Evolutionary conservation across 805 yeast genomes (phyloP).

Genomic region (Candida oleophila): DNA sequence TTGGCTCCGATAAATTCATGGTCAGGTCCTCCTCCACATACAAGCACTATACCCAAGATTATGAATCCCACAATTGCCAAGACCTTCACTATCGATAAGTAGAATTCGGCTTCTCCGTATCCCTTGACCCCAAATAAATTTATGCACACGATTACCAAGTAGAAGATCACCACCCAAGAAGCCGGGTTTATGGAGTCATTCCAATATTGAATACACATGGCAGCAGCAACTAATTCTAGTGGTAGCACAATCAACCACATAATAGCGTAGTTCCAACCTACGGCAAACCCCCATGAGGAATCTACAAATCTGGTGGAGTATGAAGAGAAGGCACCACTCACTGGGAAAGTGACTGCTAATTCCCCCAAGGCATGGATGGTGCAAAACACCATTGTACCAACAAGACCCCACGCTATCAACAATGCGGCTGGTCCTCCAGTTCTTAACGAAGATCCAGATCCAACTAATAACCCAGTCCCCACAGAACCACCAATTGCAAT

Average conservation of each 20-base stretch:
- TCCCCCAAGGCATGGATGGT: constrained; percentile 68
- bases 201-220: constrained; percentile 37
- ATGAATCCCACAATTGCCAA: constrained; percentile 37
- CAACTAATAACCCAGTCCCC: constrained; percentile 59
- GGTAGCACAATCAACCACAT: constrained; percentile 40
- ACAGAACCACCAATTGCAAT: constrained; percentile 57
- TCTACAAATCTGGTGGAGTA: constrained; percentile 38
- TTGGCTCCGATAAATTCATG: constrained; percentile 34
- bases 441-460: constrained; percentile 45
- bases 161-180: constrained; percentile 37
- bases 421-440: constrained; percentile 45
- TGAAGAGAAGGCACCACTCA: constrained; percentile 40
- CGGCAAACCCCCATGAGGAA: constrained; percentile 40
- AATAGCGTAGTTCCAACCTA: constrained; percentile 38
- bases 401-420: constrained; percentile 55
- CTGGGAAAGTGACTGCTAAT: constrained; percentile 49
- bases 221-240: constrained; percentile 38
- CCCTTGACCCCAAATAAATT: constrained; percentile 38
- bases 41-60: constrained; percentile 33
- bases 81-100: constrained; percentile 29
- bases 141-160: constrained; percentile 25
- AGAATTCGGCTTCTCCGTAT: constrained; percentile 37
- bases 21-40: constrained; percentile 39
- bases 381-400: constrained; percentile 57
- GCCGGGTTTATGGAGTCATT: constrained; percentile 32